phyloP scores from a whole-genome alignment of 116 monocot genomes.

The Papilionanthe hybrid region DNA sequence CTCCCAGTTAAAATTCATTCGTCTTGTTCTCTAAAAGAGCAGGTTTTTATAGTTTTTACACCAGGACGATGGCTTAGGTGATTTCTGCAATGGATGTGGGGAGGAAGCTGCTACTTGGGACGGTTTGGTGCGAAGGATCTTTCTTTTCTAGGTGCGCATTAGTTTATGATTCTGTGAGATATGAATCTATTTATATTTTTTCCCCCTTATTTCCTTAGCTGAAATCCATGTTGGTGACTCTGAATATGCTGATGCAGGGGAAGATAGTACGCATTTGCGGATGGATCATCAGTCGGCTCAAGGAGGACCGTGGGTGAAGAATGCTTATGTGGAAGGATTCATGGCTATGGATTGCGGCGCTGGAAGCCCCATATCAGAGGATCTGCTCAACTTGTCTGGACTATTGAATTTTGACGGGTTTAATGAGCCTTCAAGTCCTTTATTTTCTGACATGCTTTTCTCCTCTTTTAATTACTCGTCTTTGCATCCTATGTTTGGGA shows the following conservation, averaged over 20 bases:
- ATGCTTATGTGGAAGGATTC: constrained; percentile 39
- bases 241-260: neutral
- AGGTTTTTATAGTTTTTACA: neutral
- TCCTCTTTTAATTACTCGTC: constrained; percentile 8
- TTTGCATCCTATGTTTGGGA: constrained; percentile 16
- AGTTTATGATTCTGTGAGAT: neutral
- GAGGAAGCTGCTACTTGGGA: neutral
- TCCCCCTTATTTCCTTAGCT: too few species aligned
- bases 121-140: neutral
- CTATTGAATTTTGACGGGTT: constrained; percentile 59
- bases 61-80: neutral
- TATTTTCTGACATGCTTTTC: constrained; percentile 22
- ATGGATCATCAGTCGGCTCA: constrained; percentile 14
- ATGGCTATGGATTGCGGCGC: constrained; percentile 20
- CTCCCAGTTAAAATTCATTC: neutral
- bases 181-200: neutral
- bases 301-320: neutral
- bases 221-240: neutral
- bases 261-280: neutral
- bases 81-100: neutral
- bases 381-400: constrained; percentile 38
- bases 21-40: neutral
- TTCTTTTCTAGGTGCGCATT: neutral
- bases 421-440: constrained; percentile 40
- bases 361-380: constrained; percentile 35